These are phyloP conservation scores for Populus ilicifolia DNA, from an alignment of 345 rosid species.

Conservation along the genomic window DNA sequence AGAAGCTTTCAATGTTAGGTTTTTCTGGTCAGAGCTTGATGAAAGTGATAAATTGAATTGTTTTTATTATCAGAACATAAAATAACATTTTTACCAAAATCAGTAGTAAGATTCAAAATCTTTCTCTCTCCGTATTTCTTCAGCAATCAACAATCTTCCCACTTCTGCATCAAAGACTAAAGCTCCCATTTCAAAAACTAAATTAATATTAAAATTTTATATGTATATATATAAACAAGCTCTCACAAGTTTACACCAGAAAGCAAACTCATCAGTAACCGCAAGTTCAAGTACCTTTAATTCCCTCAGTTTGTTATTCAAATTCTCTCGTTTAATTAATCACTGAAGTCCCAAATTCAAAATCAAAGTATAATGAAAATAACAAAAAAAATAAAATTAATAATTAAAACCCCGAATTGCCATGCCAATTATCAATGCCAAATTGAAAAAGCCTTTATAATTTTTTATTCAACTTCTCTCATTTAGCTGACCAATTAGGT, in stretches of 20 bases:
- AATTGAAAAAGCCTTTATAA: background rate
- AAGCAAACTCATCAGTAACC: background rate
- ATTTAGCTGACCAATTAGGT: background rate
- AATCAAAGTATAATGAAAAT: background rate
- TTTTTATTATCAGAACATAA: background rate
- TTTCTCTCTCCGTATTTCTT: background rate
- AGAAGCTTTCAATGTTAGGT: background rate
- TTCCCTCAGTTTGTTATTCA: background rate
- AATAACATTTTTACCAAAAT: background rate
- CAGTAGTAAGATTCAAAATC: background rate
- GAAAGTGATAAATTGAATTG: background rate
- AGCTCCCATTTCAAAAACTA: background rate
- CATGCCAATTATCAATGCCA: background rate
- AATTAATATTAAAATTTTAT: background rate
- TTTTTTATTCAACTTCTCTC: background rate
- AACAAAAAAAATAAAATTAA: background rate
- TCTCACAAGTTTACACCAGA: background rate
- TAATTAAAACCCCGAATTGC: background rate
- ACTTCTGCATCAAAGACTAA: conserved; percentile 1
- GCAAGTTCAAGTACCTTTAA: background rate
- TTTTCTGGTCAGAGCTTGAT: background rate
- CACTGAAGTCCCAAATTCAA: background rate
- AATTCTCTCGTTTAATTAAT: background rate
- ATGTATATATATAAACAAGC: background rate
- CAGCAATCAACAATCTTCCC: conserved; percentile 4